These are phyloP conservation scores for Beauveria pseudobassiana DNA, from an alignment of 2,329 filamentous ascomycete genomes.

Conservation along the genomic window DNA sequence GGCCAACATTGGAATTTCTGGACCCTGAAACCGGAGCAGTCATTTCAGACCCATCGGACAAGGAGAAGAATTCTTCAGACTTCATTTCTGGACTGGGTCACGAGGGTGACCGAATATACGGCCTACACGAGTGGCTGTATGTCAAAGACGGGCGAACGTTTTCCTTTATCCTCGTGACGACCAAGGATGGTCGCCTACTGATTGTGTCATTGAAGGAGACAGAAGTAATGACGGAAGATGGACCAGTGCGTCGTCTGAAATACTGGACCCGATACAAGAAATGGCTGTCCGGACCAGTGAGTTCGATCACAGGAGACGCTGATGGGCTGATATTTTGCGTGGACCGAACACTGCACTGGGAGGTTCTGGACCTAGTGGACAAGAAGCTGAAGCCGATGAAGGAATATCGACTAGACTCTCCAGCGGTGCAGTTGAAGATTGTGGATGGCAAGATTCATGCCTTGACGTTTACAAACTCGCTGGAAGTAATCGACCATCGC, in stretches of 20 bases:
- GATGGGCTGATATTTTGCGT: constrained; percentile 50
- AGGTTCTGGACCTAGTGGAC: constrained; percentile 41
- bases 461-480: constrained; percentile 46
- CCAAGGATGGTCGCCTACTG: constrained; percentile 45
- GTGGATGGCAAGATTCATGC: constrained; percentile 41
- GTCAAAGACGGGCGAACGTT: constrained; percentile 49
- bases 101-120: constrained; percentile 49
- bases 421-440: constrained; percentile 41
- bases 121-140: constrained; percentile 58
- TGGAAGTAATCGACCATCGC: constrained; percentile 46
- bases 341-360: constrained; percentile 47
- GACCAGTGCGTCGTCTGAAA: constrained; percentile 25
- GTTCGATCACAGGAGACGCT: constrained; percentile 46
- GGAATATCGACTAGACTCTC: constrained; percentile 43
- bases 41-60: constrained; percentile 40
- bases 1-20: constrained; percentile 47
- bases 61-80: constrained; percentile 31
- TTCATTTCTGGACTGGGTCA: constrained; percentile 51
- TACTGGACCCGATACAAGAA: constrained; percentile 49
- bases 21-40: constrained; percentile 47
- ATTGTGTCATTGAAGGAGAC: constrained; percentile 42
- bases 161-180: constrained; percentile 55
- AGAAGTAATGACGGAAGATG: constrained; percentile 14
- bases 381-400: constrained; percentile 44
- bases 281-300: constrained; percentile 40